phyloP scores from a whole-genome alignment of 179 eudicot species.

The Dionaea muscipula region DNA sequence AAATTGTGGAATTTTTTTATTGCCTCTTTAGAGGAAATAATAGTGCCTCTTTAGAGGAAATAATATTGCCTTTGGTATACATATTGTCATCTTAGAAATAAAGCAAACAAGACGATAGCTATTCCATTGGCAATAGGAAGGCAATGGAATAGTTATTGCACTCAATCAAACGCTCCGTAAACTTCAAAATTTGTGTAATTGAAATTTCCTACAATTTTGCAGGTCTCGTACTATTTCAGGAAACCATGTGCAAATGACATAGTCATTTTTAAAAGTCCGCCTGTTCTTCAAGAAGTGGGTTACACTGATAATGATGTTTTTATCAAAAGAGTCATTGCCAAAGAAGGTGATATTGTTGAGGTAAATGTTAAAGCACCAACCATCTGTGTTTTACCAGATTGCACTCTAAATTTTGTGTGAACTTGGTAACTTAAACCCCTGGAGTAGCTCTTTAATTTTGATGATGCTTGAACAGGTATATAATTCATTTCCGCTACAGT shows the following conservation, averaged over 20 bases:
- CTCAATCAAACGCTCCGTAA: too few species aligned
- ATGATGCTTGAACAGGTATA: background rate
- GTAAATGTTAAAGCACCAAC: conserved; percentile 21
- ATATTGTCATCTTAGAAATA: too few species aligned
- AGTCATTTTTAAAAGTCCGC: conserved; percentile 86
- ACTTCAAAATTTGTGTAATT: conserved; percentile 9
- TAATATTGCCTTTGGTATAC: too few species aligned
- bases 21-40: too few species aligned
- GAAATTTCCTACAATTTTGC: conserved; percentile 27
- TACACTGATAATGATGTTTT: conserved; percentile 84
- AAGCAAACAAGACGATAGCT: too few species aligned
- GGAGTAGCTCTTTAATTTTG: background rate
- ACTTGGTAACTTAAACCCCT: background rate
- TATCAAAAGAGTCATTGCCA: conserved; percentile 78
- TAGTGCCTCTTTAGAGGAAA: too few species aligned
- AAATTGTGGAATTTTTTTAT: too few species aligned
- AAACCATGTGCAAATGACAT: conserved; percentile 91
- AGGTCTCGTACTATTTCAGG: conserved; percentile 81
- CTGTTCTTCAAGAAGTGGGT: conserved; percentile 78
- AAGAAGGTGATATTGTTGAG: conserved; percentile 88
- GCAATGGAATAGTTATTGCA: too few species aligned
- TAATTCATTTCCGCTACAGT: too few species aligned
- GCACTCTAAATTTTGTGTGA: background rate
- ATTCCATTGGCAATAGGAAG: too few species aligned
- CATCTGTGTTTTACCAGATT: background rate